Evolutionary conservation across 2,329 filamentous ascomycete genomes (phyloP).

Genomic region (Aspergillus sp.): DNA sequence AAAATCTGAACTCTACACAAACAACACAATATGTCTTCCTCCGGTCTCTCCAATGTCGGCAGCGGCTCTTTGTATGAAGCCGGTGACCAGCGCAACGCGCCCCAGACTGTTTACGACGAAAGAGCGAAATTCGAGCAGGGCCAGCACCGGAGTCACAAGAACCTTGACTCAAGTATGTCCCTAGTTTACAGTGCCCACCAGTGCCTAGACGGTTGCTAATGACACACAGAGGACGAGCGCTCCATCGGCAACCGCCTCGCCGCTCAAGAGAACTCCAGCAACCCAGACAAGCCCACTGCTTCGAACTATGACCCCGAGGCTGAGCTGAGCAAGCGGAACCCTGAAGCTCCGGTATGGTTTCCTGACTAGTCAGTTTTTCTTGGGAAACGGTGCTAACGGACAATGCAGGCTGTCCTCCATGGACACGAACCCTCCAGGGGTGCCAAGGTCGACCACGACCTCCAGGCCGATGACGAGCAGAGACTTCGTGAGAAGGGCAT

Average conservation of each 20-base stretch:
- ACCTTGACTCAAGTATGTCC: slow-evolving; percentile 60
- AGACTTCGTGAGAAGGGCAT: slow-evolving; percentile 38
- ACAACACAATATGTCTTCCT: not conserved
- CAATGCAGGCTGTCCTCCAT: slow-evolving; percentile 34
- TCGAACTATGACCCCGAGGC: slow-evolving; percentile 26
- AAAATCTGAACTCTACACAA: not conserved
- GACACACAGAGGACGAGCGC: slow-evolving; percentile 33
- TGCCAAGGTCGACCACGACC: slow-evolving; percentile 39
- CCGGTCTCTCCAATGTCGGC: slow-evolving; percentile 47
- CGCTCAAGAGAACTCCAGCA: slow-evolving; percentile 23
- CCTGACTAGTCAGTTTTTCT: slow-evolving; percentile 4
- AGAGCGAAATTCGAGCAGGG: slow-evolving; percentile 64
- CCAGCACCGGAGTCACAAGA: slow-evolving; percentile 58
- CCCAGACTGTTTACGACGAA: slow-evolving; percentile 45
- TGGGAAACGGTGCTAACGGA: too few relatives aligned
- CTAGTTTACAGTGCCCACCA: not conserved
- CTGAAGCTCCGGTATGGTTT: slow-evolving; percentile 33
- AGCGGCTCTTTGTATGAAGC: slow-evolving; percentile 60
- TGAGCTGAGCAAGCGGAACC: slow-evolving; percentile 34
- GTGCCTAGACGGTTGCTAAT: not conserved
- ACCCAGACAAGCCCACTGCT: slow-evolving; percentile 14
- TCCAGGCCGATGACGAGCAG: slow-evolving; percentile 38
- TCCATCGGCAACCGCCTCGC: slow-evolving; percentile 39
- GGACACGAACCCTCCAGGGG: slow-evolving; percentile 41
- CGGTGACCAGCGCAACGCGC: slow-evolving; percentile 63